These are phyloP conservation scores for Taphrina betulina DNA, from an alignment of 1,139 yeast genomes.

Conservation along the genomic window DNA sequence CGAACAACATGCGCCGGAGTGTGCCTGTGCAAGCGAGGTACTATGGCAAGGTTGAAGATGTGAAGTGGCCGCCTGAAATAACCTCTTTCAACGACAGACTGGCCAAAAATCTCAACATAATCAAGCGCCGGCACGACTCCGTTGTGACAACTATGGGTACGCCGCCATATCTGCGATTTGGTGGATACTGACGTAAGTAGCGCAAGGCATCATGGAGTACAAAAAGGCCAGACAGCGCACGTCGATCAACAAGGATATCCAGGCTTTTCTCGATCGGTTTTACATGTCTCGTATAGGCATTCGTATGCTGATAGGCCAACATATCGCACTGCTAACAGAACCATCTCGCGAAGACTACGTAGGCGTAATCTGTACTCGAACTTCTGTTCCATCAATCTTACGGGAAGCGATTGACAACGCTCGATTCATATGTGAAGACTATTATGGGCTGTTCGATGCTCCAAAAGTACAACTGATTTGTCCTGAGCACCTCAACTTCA, in stretches of 20 bases:
- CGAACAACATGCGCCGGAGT: slow-evolving; percentile 23
- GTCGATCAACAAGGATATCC: slow-evolving; percentile 58
- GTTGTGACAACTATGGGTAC: slow-evolving; percentile 74
- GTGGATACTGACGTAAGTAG: slow-evolving; percentile 44
- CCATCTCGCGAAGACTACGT: slow-evolving; percentile 65
- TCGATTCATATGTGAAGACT: slow-evolving; percentile 80
- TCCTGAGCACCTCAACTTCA: slow-evolving; percentile 66
- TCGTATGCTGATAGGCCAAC: slow-evolving; percentile 86
- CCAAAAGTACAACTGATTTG: slow-evolving; percentile 77
- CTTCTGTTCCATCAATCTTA: slow-evolving; percentile 75
- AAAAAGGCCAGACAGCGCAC: slow-evolving; percentile 47
- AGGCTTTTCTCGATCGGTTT: slow-evolving; percentile 74
- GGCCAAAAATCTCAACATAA: slow-evolving; percentile 63
- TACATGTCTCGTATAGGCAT: slow-evolving; percentile 87
- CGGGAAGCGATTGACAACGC: slow-evolving; percentile 86
- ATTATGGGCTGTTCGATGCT: slow-evolving; percentile 77
- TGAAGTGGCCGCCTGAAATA: slow-evolving; percentile 73
- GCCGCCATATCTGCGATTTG: too few relatives aligned
- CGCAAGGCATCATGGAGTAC: slow-evolving; percentile 92
- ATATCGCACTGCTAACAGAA: slow-evolving; percentile 72
- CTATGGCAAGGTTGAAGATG: slow-evolving; percentile 58
- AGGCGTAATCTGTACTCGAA: slow-evolving; percentile 79
- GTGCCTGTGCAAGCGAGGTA: slow-evolving; percentile 49
- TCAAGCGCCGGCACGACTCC: slow-evolving; percentile 85
- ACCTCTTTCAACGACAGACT: slow-evolving; percentile 68